Percentiles rank a stretch among this genome's conserved stretches.
These are phyloP conservation scores for Fusarium nanum DNA, from an alignment of 2,329 filamentous ascomycete genomes.

Conservation along the genomic window DNA sequence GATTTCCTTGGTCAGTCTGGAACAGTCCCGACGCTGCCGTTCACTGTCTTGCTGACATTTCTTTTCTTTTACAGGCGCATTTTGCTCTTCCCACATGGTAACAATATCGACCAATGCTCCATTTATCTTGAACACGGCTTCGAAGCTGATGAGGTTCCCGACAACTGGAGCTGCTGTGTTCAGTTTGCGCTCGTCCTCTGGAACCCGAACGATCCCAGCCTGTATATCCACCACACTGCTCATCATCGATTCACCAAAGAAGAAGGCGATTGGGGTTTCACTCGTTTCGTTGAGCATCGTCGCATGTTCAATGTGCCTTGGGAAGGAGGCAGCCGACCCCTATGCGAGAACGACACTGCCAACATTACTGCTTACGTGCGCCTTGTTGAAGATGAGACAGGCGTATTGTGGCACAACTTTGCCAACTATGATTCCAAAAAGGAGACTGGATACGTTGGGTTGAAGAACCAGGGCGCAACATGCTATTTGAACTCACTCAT, in stretches of 20 bases:
- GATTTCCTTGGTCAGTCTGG: conserved; percentile 78
- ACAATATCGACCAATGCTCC: conserved; percentile 92
- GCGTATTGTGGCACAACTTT: conserved; percentile 91
- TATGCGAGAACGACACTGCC: conserved; percentile 80
- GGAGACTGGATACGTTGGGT: conserved; percentile 94
- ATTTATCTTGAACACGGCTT: conserved; percentile 98
- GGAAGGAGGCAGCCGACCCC: conserved; percentile 74
- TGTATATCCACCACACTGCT: conserved; percentile 84
- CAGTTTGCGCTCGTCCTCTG: conserved; percentile 95
- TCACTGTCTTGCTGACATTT: conserved; percentile 28
- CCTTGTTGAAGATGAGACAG: conserved; percentile 86
- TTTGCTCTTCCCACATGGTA: conserved; percentile 94
- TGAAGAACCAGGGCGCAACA: conserved; percentile 96
- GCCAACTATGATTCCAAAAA: conserved; percentile 98
- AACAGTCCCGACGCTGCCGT: conserved; percentile 45
- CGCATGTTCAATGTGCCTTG: conserved; percentile 84
- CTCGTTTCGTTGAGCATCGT: conserved; percentile 90
- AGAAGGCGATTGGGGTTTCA: conserved; percentile 98
- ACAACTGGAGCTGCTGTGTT: conserved; percentile 96
- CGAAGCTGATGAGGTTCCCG: conserved; percentile 77
- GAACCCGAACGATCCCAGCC: conserved; percentile 91
- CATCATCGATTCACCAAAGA: conserved; percentile 96
- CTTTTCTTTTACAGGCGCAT: conserved; percentile 73
- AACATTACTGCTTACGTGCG: conserved; percentile 87
- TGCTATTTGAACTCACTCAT: conserved; percentile 89